Conservation (phyloP, 306 rosid species). For the Leucaena leucocephala region DNA sequence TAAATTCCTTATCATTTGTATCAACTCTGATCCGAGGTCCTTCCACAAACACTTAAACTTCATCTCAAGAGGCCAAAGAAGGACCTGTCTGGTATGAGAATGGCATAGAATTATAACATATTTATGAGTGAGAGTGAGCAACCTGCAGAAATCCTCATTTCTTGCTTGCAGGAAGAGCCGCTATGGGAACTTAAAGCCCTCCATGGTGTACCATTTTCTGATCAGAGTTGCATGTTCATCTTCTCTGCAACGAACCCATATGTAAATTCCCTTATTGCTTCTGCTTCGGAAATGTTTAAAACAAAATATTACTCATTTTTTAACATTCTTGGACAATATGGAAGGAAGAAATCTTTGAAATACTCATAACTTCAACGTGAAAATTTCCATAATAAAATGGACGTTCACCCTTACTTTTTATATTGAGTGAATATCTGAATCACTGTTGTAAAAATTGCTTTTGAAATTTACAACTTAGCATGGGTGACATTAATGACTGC, state of each 20-base stretch:
- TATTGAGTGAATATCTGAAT: not conserved
- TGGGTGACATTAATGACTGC: not conserved
- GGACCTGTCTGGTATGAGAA: not conserved
- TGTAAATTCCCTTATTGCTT: slow-evolving; percentile 31
- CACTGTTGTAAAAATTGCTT: not conserved
- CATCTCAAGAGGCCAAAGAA: slow-evolving; percentile 3
- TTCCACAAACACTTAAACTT: not conserved
- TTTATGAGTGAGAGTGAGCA: not conserved
- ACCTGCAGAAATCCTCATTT: slow-evolving; percentile 2
- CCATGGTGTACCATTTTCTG: slow-evolving; percentile 15
- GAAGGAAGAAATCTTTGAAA: no score
- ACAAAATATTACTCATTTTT: no score
- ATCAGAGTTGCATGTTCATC: slow-evolving; percentile 20
- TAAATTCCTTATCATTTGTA: not conserved
- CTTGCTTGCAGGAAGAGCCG: not conserved
- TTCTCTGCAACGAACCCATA: slow-evolving; percentile 26
- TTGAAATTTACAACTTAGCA: slow-evolving; percentile 10
- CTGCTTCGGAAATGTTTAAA: no score
- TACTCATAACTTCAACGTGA: no score
- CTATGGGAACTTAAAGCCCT: slow-evolving; percentile 25
- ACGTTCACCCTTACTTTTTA: no score
- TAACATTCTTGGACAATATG: not conserved
- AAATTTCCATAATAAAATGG: no score
- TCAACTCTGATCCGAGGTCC: not conserved
- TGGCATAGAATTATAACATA: not conserved